These are phyloP conservation scores for Solanum phureja DNA, from an alignment of 257 asterid species.

Conservation along the genomic window DNA sequence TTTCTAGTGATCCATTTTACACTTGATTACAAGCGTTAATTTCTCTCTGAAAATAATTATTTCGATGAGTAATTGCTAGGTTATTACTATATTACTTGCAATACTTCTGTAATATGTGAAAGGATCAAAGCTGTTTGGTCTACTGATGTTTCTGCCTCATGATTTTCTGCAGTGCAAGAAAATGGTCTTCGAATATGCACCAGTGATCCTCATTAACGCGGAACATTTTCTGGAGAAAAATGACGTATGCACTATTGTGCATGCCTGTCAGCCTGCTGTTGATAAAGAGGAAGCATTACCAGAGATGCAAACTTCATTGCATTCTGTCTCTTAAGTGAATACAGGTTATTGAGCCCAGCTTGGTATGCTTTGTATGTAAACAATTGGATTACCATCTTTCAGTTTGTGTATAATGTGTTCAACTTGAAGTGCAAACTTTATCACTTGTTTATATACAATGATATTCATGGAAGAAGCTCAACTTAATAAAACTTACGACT, in stretches of 20 bases:
- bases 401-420: not conserved
- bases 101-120: not conserved
- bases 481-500: not conserved
- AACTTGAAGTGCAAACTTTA: not conserved
- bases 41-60: not conserved
- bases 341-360: not conserved
- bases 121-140: not conserved
- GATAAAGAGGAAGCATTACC: conserved; percentile 6
- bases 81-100: not conserved
- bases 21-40: not conserved
- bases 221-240: conserved; percentile 69
- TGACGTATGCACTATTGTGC: conserved; percentile 55
- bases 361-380: not conserved
- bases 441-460: not conserved
- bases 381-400: not conserved
- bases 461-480: not conserved
- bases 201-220: conserved; percentile 64
- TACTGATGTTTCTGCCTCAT: not conserved
- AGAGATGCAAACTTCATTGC: conserved; percentile 21
- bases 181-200: conserved; percentile 78
- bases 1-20: not conserved
- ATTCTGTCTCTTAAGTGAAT: conserved; percentile 36
- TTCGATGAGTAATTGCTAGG: not conserved
- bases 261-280: conserved; percentile 40
- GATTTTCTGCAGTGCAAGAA: conserved; percentile 66